Percentiles rank a stretch among this genome's conserved stretches.
These are phyloP conservation scores for Triticum aestivum DNA, from an alignment of 176 grass and related monocot species.

Conservation along the genomic window DNA sequence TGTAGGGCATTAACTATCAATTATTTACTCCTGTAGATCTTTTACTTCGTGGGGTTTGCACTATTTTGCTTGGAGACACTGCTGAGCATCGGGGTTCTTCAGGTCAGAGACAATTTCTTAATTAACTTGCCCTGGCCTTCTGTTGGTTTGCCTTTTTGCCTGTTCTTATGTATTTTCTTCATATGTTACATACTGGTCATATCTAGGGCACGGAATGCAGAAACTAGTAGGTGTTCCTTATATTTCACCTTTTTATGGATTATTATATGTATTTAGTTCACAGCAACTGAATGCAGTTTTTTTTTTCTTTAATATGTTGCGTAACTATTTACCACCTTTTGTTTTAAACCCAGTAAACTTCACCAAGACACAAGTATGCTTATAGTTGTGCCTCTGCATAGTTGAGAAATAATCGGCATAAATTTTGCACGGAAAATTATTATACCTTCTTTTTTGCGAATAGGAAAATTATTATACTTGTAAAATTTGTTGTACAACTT, in stretches of 20 bases:
- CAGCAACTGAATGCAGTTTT: not conserved
- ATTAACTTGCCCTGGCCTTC: not conserved
- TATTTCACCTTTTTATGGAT: not conserved
- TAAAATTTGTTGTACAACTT: not conserved
- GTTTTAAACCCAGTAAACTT: not conserved
- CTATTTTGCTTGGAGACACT: constrained; percentile 95
- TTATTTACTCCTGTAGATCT: constrained; percentile 55
- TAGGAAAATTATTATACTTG: not conserved
- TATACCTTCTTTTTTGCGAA: not conserved
- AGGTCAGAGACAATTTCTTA: constrained; percentile 56
- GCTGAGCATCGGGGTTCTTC: constrained; percentile 83
- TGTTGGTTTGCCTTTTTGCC: not conserved
- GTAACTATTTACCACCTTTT: not conserved
- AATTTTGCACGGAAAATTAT: not conserved
- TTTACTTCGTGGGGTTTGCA: constrained; percentile 84
- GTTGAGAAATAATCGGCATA: not conserved
- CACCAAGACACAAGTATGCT: not conserved
- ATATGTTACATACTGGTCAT: not conserved
- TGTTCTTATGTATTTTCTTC: not conserved
- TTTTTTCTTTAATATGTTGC: not conserved
- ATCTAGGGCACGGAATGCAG: not conserved
- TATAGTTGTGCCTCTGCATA: not conserved
- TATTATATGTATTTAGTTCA: not conserved
- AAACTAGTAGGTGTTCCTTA: not conserved
- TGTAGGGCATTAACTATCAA: not conserved